Conservation (phyloP, 192 early-diverging fungal genomes). For the Rhizophlyctis rosea region DNA sequence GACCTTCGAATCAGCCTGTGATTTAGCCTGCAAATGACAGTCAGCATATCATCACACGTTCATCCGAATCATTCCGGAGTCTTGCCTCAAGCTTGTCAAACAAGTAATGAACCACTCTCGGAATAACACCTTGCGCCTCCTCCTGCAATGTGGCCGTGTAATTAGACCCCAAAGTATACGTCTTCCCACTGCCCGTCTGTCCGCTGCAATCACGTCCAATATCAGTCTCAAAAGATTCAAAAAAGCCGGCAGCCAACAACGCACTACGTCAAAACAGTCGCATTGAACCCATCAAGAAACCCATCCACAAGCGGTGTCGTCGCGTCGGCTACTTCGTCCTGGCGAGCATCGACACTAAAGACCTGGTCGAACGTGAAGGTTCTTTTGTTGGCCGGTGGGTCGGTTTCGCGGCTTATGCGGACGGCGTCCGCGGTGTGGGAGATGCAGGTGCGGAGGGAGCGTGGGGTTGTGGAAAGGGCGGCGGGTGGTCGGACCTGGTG, state of each 20-base stretch:
- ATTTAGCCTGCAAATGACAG: too few relatives aligned
- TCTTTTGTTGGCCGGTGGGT: neutral
- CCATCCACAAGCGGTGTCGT: constrained; percentile 15
- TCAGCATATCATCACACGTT: neutral
- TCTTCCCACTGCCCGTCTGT: constrained; percentile 54
- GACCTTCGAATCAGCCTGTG: constrained; percentile 15
- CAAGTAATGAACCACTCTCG: constrained; percentile 42
- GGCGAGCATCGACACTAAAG: constrained; percentile 6
- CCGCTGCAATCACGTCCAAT: constrained; percentile 37
- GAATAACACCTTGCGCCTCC: constrained; percentile 47
- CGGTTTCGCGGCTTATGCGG: neutral
- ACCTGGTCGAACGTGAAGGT: constrained; percentile 24
- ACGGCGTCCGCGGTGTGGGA: neutral
- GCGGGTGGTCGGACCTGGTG: neutral
- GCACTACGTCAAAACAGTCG: constrained; percentile 80
- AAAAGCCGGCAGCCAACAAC: neutral
- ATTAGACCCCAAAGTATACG: constrained; percentile 53
- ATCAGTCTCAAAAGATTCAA: neutral
- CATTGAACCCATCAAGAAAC: constrained; percentile 92
- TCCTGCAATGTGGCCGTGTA: constrained; percentile 14
- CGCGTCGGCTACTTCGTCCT: constrained; percentile 10
- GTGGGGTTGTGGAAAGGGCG: neutral
- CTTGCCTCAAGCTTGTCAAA: constrained; percentile 30
- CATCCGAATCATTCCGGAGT: neutral
- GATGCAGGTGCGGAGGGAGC: neutral